Base-by-base conservation (phyloP, 805 yeast species). In the Barnettozyma sp. region DNA sequence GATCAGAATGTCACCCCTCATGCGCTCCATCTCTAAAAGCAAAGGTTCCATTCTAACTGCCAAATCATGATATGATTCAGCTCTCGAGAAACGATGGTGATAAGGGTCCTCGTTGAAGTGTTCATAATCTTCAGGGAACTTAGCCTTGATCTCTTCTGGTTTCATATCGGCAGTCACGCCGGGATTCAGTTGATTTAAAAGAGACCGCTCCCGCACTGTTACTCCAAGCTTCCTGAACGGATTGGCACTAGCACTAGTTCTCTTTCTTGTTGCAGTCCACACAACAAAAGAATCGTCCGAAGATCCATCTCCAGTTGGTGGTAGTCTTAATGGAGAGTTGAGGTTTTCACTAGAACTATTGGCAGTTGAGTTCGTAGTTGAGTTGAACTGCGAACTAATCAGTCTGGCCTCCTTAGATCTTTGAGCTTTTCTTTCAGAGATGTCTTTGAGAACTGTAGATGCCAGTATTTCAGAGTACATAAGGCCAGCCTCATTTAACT, bases 1-100 rank as follows among this genome's bases (percentile, higher is more conserved):
- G 41, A 92, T 82, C 46, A 92, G 65, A 12, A 92, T 72, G 55
- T 87, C 96, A 15, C 86, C 84, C 35, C 84, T 73, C 73, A 82
- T 79, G 48, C 97, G 73, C 58, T 92, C 99, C 77, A 92, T 80
- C 58, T 92, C 97, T 55, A 92, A 68, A 42, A 92, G 76, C 37
- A 92, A 66, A 0, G 97, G 95, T 60, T 92, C 98, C 62, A 92
- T 73, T 49, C 95, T 77, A 24, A 92, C 81, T 0, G 98, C 97
- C 39, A 92, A 69, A 59, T 92, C 99, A 59, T 92, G 98, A 55
- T 87, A 92, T 34, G 94, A 83, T 62, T 92, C 99, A 0, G 94
- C 86, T 33, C 97, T 70, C 3, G 95, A 84, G 55, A 74, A 92
- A 41, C 98, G 68, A 55, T 82, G 90, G 59, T 92, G 97, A 54